Evolutionary conservation across 768 basidiomycete genomes (phyloP).

Genomic region (Boletus coccyginus): DNA sequence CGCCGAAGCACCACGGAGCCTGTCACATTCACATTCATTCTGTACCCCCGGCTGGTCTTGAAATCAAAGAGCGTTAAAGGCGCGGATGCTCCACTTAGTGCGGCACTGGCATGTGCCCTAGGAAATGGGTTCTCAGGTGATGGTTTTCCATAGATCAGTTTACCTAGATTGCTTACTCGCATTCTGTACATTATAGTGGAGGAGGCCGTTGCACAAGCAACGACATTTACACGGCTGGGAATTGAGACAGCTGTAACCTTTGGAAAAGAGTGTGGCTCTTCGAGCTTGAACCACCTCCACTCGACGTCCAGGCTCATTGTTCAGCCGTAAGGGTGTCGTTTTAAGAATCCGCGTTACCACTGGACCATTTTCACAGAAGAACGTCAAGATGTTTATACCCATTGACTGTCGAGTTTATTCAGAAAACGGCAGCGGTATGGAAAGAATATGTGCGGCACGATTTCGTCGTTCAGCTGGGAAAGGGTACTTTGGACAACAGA

Average conservation of each 20-base stretch:
- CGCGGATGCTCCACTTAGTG: neutral
- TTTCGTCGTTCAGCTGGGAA: constrained; percentile 3
- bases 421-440: neutral
- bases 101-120: neutral
- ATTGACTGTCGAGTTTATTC: neutral
- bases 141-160: neutral
- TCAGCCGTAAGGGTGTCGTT: neutral
- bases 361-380: neutral
- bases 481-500: neutral
- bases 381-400: neutral
- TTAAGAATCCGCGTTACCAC: neutral
- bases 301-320: neutral
- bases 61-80: neutral
- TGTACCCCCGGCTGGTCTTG: neutral
- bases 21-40: neutral
- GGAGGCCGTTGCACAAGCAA: neutral
- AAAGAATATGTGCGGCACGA: constrained; percentile 1
- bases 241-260: neutral
- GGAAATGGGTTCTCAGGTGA: neutral
- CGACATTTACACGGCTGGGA: neutral
- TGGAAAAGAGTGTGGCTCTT: neutral
- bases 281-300: neutral
- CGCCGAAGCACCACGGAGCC: neutral
- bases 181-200: neutral
- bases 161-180: neutral